Conservation (phyloP, 192 early-diverging fungal genomes). For the Coemansia sp. region DNA sequence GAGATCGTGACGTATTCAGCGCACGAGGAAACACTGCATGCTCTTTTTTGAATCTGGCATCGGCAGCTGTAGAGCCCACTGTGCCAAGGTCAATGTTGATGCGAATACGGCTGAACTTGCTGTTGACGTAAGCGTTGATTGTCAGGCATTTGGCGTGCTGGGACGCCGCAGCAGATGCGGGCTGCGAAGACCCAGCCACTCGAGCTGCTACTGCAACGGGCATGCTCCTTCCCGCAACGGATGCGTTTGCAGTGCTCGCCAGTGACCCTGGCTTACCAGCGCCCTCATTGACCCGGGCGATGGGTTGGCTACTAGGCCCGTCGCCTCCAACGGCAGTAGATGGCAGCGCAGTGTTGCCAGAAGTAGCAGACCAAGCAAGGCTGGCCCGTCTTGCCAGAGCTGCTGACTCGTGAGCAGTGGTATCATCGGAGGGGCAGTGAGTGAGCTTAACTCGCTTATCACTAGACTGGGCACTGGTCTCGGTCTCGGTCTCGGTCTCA, state of each 20-base stretch:
- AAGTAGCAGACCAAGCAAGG: neutral
- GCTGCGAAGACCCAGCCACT: neutral
- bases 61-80: slow-evolving; percentile 11
- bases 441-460: slow-evolving; percentile 11
- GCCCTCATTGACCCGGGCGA: neutral
- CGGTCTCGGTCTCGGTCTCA: neutral
- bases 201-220: neutral
- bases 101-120: slow-evolving; percentile 36
- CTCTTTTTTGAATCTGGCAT: slow-evolving; percentile 23
- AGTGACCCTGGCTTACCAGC: neutral
- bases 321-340: neutral
- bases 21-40: slow-evolving; percentile 53
- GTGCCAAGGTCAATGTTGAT: slow-evolving; percentile 34
- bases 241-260: neutral
- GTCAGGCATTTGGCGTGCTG: slow-evolving; percentile 37
- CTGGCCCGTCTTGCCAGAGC: neutral
- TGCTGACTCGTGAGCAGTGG: neutral
- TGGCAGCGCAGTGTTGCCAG: neutral
- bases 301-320: neutral
- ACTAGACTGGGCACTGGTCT: neutral
- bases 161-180: slow-evolving; percentile 8
- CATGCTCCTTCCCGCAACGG: neutral
- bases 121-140: slow-evolving; percentile 27
- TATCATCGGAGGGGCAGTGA: neutral
- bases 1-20: slow-evolving; percentile 23